Evolutionary conservation across 2,329 filamentous ascomycete genomes (phyloP).

Genomic region (Fusarium sp.): DNA sequence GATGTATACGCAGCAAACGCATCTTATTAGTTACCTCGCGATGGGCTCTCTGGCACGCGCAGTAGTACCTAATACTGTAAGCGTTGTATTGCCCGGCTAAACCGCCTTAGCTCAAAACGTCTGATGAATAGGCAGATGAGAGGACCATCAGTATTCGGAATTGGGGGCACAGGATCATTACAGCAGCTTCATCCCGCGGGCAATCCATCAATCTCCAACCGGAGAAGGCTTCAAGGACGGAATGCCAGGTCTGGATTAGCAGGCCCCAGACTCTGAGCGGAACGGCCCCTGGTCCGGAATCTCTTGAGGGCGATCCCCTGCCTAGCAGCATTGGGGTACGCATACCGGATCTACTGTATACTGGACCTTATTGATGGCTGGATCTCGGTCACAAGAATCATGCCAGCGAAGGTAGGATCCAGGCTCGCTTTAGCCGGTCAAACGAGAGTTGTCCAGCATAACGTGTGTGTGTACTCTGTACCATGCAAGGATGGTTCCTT

Average conservation of each 20-base stretch:
- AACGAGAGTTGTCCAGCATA: slow-evolving; percentile 24
- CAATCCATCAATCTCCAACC: slow-evolving; percentile 8
- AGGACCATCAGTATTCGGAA: slow-evolving; percentile 25
- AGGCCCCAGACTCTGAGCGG: slow-evolving; percentile 19
- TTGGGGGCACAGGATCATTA: slow-evolving; percentile 33
- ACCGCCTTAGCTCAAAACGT: slow-evolving; percentile 9
- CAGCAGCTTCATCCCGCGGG: slow-evolving; percentile 27
- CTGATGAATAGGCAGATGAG: slow-evolving; percentile 8
- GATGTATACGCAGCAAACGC: not conserved
- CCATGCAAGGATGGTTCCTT: slow-evolving; percentile 20
- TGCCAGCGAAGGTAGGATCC: slow-evolving; percentile 15
- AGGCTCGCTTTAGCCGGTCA: slow-evolving; percentile 43
- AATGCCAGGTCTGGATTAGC: slow-evolving; percentile 31
- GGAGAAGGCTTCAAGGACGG: slow-evolving; percentile 6
- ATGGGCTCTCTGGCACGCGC: not conserved
- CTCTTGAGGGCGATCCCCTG: slow-evolving; percentile 17
- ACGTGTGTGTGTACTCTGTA: not conserved
- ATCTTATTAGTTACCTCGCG: not conserved
- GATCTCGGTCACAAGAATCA: slow-evolving; percentile 22
- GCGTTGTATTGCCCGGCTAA: slow-evolving; percentile 32
- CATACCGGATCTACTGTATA: slow-evolving; percentile 8
- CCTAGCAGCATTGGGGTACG: slow-evolving; percentile 16
- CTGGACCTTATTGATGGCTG: not conserved
- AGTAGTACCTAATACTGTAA: slow-evolving; percentile 10
- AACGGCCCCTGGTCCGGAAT: slow-evolving; percentile 28